Percentiles rank a stretch among this genome's conserved stretches.
Conservation (phyloP, 768 basidiomycete genomes). For the Daedaleopsis nitida region DNA sequence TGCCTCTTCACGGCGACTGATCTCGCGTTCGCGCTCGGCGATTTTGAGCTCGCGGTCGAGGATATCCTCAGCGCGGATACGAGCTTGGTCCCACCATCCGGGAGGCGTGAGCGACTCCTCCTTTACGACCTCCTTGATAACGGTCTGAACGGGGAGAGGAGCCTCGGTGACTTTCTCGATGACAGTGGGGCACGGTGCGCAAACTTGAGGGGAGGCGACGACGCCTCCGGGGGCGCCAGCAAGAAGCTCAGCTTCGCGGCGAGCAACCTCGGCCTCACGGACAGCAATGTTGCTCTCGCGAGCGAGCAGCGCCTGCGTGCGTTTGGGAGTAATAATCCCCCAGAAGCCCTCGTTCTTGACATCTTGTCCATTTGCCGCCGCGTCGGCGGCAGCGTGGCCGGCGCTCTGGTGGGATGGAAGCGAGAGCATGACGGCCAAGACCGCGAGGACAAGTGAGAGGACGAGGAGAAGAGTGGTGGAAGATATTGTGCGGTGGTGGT, state of each 20-base stretch:
- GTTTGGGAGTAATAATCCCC: slow-evolving; percentile 79
- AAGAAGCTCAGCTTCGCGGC: slow-evolving; percentile 84
- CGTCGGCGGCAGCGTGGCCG: slow-evolving; percentile 17
- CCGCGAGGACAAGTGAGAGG: slow-evolving; percentile 81
- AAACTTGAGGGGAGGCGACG: slow-evolving; percentile 51
- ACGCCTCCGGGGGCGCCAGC: slow-evolving; percentile 84
- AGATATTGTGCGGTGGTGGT: slow-evolving; percentile 84
- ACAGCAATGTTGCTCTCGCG: slow-evolving; percentile 79
- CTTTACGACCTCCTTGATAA: slow-evolving; percentile 87
- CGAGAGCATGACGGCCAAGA: slow-evolving; percentile 90
- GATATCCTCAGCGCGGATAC: slow-evolving; percentile 75
- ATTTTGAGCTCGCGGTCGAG: slow-evolving; percentile 86
- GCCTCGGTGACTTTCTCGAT: slow-evolving; percentile 58
- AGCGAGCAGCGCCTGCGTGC: slow-evolving; percentile 76
- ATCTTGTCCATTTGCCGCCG: slow-evolving; percentile 34
- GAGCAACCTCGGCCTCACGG: slow-evolving; percentile 87
- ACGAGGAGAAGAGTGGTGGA: slow-evolving; percentile 88
- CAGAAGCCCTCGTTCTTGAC: slow-evolving; percentile 54
- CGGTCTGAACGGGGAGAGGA: slow-evolving; percentile 63
- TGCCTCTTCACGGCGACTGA: slow-evolving; percentile 81
- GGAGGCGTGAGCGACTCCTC: slow-evolving; percentile 79
- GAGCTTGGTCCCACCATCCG: slow-evolving; percentile 73
- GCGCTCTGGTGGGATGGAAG: slow-evolving; percentile 57
- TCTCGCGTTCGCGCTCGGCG: slow-evolving; percentile 83
- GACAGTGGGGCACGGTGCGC: slow-evolving; percentile 58